phyloP scores from a whole-genome alignment of 2,329 filamentous ascomycete species.

The Ilyonectria sp. region DNA sequence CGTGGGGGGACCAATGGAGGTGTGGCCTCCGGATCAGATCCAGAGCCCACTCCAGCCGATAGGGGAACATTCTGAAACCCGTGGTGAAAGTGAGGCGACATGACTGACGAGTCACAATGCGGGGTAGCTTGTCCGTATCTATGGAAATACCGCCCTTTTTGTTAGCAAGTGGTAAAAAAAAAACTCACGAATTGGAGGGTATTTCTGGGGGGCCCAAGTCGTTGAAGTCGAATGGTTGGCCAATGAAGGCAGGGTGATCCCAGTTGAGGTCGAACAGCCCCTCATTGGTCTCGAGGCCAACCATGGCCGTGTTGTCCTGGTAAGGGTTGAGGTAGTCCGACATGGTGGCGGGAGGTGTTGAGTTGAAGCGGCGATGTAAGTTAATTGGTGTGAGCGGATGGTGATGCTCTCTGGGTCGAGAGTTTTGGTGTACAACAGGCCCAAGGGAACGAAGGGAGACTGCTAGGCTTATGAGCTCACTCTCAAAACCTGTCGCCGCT shows the following conservation, averaged over 20 bases:
- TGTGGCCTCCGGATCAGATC: background rate
- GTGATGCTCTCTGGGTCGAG: background rate
- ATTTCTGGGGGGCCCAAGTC: background rate
- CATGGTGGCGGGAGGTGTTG: slow-evolving; percentile 2
- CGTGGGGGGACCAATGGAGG: no score
- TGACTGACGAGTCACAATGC: no score
- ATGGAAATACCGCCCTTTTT: slow-evolving; percentile 17
- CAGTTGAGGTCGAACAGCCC: background rate
- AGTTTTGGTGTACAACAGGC: background rate
- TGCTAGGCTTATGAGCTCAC: background rate
- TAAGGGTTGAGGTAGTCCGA: slow-evolving; percentile 7
- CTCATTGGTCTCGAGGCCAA: background rate
- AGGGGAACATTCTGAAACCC: no score
- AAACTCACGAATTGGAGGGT: slow-evolving; percentile 10
- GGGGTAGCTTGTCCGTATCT: no score
- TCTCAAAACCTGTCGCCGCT: background rate
- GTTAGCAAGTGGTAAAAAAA: slow-evolving; percentile 23
- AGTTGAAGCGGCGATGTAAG: slow-evolving; percentile 19
- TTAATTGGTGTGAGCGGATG: background rate
- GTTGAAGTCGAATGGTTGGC: background rate
- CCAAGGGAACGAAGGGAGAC: background rate
- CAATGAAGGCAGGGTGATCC: slow-evolving; percentile 3
- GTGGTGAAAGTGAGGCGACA: no score
- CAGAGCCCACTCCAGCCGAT: no score
- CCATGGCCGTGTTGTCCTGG: background rate